A percentile compares a stretch with the other conserved stretches of the same genome.
These are phyloP conservation scores for Hypoxylon subgilvum DNA, from an alignment of 495 filamentous ascomycete species.

Conservation along the genomic window DNA sequence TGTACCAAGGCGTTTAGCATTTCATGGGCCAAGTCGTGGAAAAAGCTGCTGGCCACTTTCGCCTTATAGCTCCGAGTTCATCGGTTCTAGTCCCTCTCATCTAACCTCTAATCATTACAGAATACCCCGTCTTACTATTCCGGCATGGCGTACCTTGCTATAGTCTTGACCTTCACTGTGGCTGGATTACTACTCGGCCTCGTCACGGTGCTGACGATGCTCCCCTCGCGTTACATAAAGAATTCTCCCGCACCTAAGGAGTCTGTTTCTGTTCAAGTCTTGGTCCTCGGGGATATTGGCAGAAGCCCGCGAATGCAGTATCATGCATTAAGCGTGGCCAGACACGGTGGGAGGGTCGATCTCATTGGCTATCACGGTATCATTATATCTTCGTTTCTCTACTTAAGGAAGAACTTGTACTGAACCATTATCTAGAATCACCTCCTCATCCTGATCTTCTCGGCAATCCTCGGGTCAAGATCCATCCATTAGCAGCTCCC, in stretches of 20 bases:
- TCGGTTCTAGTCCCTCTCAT: not conserved
- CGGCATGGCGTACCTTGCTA: constrained; percentile 36
- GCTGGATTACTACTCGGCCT: constrained; percentile 32
- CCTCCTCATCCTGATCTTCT: constrained; percentile 75
- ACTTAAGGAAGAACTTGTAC: constrained; percentile 1
- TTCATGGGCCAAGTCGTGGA: too few relatives aligned
- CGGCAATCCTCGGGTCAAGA: constrained; percentile 66
- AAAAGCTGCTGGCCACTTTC: too few relatives aligned
- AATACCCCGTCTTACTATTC: constrained; percentile 23
- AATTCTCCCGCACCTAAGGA: constrained; percentile 35
- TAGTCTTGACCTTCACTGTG: constrained; percentile 32
- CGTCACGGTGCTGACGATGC: constrained; percentile 14
- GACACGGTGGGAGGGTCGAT: constrained; percentile 77
- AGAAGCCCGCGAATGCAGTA: constrained; percentile 98
- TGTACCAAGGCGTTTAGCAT: too few relatives aligned
- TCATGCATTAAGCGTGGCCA: constrained; percentile 91
- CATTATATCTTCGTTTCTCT: not conserved
- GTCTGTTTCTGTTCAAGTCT: constrained; percentile 68
- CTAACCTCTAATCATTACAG: not conserved
- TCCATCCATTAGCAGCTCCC: constrained; percentile 68
- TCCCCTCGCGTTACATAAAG: constrained; percentile 37
- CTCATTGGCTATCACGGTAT: constrained; percentile 87
- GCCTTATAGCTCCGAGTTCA: too few relatives aligned
- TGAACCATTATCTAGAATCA: constrained; percentile 42
- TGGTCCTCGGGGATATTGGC: constrained; percentile 98